Evolutionary conservation across 2,329 filamentous ascomycete genomes (phyloP), one percentile per base, ranked within the genome.

Genomic region (Fusarium palustre): DNA sequence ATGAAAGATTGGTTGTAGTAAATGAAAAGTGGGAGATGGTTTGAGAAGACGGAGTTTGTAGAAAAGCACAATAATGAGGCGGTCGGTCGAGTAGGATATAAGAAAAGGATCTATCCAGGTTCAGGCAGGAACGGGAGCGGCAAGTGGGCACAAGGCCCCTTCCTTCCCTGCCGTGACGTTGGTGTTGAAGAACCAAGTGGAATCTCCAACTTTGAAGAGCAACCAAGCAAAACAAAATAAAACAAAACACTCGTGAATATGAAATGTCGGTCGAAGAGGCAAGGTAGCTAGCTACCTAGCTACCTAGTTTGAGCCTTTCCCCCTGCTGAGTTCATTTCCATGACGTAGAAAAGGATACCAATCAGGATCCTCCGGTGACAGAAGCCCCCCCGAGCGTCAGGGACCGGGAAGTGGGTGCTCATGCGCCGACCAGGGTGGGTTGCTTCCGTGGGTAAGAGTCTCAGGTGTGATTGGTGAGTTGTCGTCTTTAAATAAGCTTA

Each of bases 301-400:
- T 25, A n/a, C n/a, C 31, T 49, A 18, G 16, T 15, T 25, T 54
- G 30, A 41, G 48, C 55, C 46, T 58, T 46, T 47, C 39, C 45
- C 38, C 42, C 22, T 49, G 46, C 38, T 24, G n/a, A 59, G 61
- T 58, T 42, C 41, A 52, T 31, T 50, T 41, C 48, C 54, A 56
- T 56, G 34, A 52, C 34, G 34, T 53, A 36, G 33, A 30, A 15
- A 0, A 25, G 3, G 13, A 36, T 28, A 20, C 70, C 67, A 72
- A 72, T 72, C 56, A 60, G 34, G 22, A n/a, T 11, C 46, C 4
- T 22, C 9, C 16, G 46, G 69, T 68, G 69, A 72, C 70, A 63
- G 46, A 28, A 24, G 9, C 15, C 36, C 25, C 18, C 42, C 24
- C 20, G 20, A 50, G 24, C 53, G 54, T 22, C 62, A 66, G 62